A percentile compares a stretch with the other conserved stretches of the same genome.
Conservation (phyloP, 441 rosid genomes). For the Flueggea neowawraea region DNA sequence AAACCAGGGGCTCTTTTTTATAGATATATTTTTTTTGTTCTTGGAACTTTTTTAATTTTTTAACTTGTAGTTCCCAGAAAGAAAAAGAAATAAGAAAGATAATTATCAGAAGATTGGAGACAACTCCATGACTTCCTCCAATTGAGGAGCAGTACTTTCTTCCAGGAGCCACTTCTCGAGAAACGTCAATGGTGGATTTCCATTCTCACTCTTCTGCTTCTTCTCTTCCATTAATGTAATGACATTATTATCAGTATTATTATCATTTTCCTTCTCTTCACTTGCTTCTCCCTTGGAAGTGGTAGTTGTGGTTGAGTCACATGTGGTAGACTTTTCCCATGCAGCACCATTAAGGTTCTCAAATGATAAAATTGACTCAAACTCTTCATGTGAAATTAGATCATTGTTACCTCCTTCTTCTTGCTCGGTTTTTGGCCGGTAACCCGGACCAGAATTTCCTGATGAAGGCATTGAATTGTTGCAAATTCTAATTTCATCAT, state of each 20-base stretch:
- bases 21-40: not conserved
- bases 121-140: constrained; percentile 68
- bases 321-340: constrained; percentile 35
- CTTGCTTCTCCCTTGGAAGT: constrained; percentile 20
- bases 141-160: constrained; percentile 61
- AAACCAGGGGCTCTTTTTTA: not conserved
- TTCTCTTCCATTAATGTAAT: constrained; percentile 5
- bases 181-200: constrained; percentile 61
- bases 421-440: constrained; percentile 35
- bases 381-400: constrained; percentile 44
- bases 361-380: constrained; percentile 52
- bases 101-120: constrained; percentile 56
- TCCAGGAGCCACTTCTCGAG: constrained; percentile 98
- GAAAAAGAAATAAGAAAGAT: not conserved
- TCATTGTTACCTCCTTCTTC: constrained; percentile 25
- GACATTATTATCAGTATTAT: not conserved
- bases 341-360: constrained; percentile 43
- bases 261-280: constrained; percentile 25
- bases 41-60: not conserved
- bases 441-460: constrained; percentile 11
- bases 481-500: constrained; percentile 6
- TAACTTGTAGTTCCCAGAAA: constrained; percentile 7
- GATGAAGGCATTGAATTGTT: constrained; percentile 8
- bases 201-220: constrained; percentile 24
- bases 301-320: constrained; percentile 28